Conservation (phyloP, 2,329 filamentous ascomycete genomes). For the Boeremia lycopersici region DNA sequence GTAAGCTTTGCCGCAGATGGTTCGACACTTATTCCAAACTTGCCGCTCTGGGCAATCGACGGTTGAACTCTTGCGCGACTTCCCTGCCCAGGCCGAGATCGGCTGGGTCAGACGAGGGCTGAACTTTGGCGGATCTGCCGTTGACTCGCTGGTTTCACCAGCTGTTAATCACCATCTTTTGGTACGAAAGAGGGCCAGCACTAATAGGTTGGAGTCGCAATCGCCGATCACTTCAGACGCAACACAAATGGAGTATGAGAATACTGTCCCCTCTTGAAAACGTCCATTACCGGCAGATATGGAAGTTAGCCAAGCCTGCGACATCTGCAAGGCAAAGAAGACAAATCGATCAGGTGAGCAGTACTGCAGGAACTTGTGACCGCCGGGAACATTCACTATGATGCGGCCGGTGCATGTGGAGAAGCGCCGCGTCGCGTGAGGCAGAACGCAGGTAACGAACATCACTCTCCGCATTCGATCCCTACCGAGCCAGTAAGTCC, state of each 20-base stretch:
- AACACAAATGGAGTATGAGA: neutral
- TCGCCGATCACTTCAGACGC: neutral
- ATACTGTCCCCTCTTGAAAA: constrained; percentile 41
- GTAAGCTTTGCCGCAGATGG: neutral
- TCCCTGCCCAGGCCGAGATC: neutral
- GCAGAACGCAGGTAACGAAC: too few relatives aligned
- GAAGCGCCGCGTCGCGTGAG: too few relatives aligned
- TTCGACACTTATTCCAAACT: neutral
- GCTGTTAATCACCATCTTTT: neutral
- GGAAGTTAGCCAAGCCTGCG: too few relatives aligned
- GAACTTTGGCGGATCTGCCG: neutral
- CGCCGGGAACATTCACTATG: too few relatives aligned
- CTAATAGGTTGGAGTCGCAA: neutral
- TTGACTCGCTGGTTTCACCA: neutral
- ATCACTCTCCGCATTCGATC: too few relatives aligned
- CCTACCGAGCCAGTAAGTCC: too few relatives aligned
- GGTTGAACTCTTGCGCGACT: neutral
- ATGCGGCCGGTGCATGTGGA: too few relatives aligned
- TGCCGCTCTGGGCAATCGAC: neutral
- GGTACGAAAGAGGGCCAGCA: neutral
- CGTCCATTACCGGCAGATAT: too few relatives aligned
- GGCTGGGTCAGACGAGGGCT: neutral
- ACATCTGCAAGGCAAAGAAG: too few relatives aligned
- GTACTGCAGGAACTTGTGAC: too few relatives aligned
- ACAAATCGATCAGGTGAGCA: too few relatives aligned